Percentiles rank a stretch among this genome's conserved stretches.
Conservation (phyloP, 495 filamentous ascomycete species). For the Penicillium turbatum region DNA sequence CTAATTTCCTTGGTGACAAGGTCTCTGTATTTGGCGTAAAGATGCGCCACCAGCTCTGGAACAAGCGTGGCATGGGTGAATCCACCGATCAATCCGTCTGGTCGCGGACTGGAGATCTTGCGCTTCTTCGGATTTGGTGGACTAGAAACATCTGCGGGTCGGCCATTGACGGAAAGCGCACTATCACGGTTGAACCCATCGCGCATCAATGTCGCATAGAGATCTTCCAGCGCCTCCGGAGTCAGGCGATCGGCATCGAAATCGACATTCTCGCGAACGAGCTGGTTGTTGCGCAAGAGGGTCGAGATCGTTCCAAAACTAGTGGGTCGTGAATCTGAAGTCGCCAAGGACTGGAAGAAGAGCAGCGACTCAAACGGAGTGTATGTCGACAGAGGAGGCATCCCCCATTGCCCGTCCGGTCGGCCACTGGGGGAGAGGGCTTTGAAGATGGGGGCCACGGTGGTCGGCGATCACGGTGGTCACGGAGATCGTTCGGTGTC, state of each 20-base stretch:
- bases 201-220: conserved; percentile 69
- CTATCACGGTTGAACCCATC: conserved; percentile 56
- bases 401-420: conserved; percentile 46
- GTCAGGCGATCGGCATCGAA: conserved; percentile 71
- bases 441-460: conserved; percentile 43
- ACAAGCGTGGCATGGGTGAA: conserved; percentile 61
- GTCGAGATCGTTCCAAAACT: conserved; percentile 72
- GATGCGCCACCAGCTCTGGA: conserved; percentile 60
- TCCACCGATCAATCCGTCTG: conserved; percentile 54
- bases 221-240: conserved; percentile 70
- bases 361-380: conserved; percentile 85
- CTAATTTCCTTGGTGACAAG: conserved; percentile 63
- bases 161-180: conserved; percentile 24
- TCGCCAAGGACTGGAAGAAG: conserved; percentile 78
- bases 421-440: conserved; percentile 39
- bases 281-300: conserved; percentile 62
- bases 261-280: conserved; percentile 60
- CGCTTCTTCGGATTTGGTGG: conserved; percentile 60
- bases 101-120: conserved; percentile 62
- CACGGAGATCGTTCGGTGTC: conserved; percentile 13
- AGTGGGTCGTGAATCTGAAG: conserved; percentile 57
- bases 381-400: conserved; percentile 60
- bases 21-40: conserved; percentile 71
- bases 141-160: conserved; percentile 24
- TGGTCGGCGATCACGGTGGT: conserved; percentile 20